phyloP scores from a whole-genome alignment of 306 rosid genomes.

The Corylus heterophylla region DNA sequence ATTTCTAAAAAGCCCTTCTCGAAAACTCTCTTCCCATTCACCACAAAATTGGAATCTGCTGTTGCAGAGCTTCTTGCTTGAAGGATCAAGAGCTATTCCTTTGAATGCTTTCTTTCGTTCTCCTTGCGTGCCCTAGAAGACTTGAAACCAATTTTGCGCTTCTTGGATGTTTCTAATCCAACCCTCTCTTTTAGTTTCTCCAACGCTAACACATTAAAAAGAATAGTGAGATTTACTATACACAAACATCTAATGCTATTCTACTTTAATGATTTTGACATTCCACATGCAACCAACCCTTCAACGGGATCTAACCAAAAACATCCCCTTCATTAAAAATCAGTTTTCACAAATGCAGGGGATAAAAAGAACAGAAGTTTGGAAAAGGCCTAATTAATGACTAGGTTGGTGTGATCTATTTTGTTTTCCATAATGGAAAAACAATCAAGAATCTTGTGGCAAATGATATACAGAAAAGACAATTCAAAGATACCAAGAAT shows the following conservation, averaged over 20 bases:
- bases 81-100: slow-evolving; percentile 18
- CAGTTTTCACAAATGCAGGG: slow-evolving; percentile 1
- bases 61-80: slow-evolving; percentile 5
- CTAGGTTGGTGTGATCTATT: neutral
- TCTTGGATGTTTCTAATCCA: slow-evolving; percentile 53
- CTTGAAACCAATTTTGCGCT: slow-evolving; percentile 42
- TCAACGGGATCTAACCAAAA: neutral
- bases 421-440: neutral
- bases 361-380: slow-evolving; percentile 15
- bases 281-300: neutral
- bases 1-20: neutral
- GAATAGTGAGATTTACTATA: slow-evolving; percentile 14
- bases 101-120: slow-evolving; percentile 13
- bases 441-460: neutral
- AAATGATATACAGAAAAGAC: neutral
- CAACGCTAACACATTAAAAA: slow-evolving; percentile 48
- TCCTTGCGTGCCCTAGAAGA: slow-evolving; percentile 27
- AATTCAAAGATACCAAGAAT: neutral
- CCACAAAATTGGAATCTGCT: neutral
- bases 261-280: neutral
- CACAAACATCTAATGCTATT: slow-evolving; percentile 19
- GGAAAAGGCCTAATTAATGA: slow-evolving; percentile 2
- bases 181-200: slow-evolving; percentile 60
- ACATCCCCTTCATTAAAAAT: neutral
- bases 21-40: neutral